Evolutionary conservation across 371 early-diverging fungal species (phyloP), one percentile per base, ranked within the genome.

Genomic region (Circinella umbellata): DNA sequence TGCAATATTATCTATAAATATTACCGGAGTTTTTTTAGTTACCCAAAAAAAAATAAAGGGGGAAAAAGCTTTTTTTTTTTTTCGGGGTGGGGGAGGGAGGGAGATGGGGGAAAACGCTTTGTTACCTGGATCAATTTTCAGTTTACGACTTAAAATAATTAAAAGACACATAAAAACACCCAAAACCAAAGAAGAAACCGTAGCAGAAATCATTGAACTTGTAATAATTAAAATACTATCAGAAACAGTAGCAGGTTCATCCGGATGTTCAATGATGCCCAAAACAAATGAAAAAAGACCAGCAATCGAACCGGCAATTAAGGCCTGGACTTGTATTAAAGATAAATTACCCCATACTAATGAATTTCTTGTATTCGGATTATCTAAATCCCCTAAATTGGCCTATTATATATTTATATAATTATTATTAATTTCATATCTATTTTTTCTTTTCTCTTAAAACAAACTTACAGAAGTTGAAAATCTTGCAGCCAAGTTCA

Each of bases 401-500:
- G 92, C 90, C 82, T 89, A 75, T 8, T 15, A 53, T 63, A 57
- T 38, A 18, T 64, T 4, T 27, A 34, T 37, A 42, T 18, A 42
- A 9, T 42, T 4, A 13, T 5, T 51, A 13, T 51, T 51, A 51
- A 13, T 5, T 51, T 51, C 8, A 15, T 51, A 42, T 42, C 42
- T 42, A 42, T 42, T 42, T 42, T 1, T 14, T 35, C 7, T 37
- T 53, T 53, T 53, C 42, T 42, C 42, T 9, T n/a, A n/a, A n/a
- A n/a, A n/a, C n/a, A 51, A 51, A 51, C 51, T 83, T 80, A 89
- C 89, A 39, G 87, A 88, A 4, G 96, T 95, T 7, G 95, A 92
- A 36, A 95, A 79, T 5, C 96, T 83, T 27, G 95, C 89, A 3
- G 95, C 92, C 65, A 95, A 85, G 70, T 93, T 96, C 89, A 94